phyloP scores from a whole-genome alignment of 305 asterid genomes.

The Salvia sclarea region DNA sequence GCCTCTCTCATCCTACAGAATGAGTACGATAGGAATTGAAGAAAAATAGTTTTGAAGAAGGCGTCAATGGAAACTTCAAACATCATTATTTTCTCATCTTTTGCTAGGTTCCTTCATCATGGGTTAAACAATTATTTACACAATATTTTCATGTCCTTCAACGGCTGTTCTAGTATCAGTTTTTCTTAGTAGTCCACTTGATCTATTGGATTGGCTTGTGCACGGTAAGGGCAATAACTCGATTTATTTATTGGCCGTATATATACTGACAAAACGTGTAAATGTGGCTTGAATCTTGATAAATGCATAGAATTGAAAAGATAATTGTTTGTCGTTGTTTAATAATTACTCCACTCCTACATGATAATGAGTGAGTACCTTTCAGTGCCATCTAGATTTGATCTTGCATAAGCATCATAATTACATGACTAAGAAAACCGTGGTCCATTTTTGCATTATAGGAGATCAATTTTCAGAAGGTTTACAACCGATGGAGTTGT shows the following conservation, averaged over 20 bases:
- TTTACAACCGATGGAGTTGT: conserved; percentile 72
- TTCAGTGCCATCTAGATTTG: too few species aligned
- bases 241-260: not conserved
- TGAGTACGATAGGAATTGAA: not conserved
- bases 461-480: conserved; percentile 59
- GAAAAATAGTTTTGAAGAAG: not conserved
- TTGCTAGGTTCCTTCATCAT: not conserved
- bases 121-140: not conserved
- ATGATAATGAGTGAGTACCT: not conserved
- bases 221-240: not conserved
- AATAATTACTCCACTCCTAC: not conserved
- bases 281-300: not conserved
- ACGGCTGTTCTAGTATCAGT: not conserved
- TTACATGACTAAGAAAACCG: conserved; percentile 2
- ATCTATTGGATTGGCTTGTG: not conserved
- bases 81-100: not conserved
- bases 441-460: conserved; percentile 32
- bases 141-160: not conserved
- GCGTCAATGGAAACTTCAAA: not conserved
- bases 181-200: not conserved
- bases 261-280: not conserved
- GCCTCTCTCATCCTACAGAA: too few species aligned
- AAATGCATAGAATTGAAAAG: not conserved
- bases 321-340: not conserved
- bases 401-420: too few species aligned